A percentile compares a stretch with the other conserved stretches of the same genome.
These are phyloP conservation scores for Morella rubra DNA, from an alignment of 306 rosid genomes.

Conservation along the genomic window DNA sequence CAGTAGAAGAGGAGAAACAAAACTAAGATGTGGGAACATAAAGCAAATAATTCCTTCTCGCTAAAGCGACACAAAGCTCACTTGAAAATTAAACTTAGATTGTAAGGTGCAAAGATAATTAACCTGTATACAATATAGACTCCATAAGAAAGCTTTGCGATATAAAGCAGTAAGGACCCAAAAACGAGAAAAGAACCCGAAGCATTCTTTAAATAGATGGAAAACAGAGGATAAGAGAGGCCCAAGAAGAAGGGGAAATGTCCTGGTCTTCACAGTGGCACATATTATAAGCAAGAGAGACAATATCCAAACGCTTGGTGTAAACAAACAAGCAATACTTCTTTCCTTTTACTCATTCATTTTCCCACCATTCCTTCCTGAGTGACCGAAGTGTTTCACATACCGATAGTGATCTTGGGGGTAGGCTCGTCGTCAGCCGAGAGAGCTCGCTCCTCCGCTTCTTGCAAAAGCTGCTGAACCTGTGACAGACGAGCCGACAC, in stretches of 20 bases:
- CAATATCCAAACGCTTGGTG: background rate
- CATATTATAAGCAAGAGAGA: background rate
- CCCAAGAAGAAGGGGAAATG: too few relatives aligned
- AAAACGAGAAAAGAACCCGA: background rate
- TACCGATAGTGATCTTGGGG: slow-evolving; percentile 82
- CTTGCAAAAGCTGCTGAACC: slow-evolving; percentile 69
- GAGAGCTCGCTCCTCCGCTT: slow-evolving; percentile 76
- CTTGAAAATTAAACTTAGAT: too few relatives aligned
- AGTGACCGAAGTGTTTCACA: background rate
- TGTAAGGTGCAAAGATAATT: background rate
- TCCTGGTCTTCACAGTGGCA: too few relatives aligned
- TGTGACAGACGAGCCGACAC: slow-evolving; percentile 77
- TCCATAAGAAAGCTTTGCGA: background rate
- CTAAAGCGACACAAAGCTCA: too few relatives aligned
- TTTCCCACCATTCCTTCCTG: background rate
- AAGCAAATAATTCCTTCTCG: too few relatives aligned
- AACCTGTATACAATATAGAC: background rate
- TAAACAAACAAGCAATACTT: too few relatives aligned
- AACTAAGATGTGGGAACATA: too few relatives aligned
- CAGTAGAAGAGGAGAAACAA: too few relatives aligned
- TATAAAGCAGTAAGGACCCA: background rate
- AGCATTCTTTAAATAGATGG: too few relatives aligned
- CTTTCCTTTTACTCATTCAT: background rate
- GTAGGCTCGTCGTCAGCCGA: slow-evolving; percentile 50
- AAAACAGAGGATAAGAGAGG: too few relatives aligned